Percentiles rank a stretch among this genome's conserved stretches.
phyloP scores from a whole-genome alignment of 257 asterid genomes.

The Forsythia suspensa region DNA sequence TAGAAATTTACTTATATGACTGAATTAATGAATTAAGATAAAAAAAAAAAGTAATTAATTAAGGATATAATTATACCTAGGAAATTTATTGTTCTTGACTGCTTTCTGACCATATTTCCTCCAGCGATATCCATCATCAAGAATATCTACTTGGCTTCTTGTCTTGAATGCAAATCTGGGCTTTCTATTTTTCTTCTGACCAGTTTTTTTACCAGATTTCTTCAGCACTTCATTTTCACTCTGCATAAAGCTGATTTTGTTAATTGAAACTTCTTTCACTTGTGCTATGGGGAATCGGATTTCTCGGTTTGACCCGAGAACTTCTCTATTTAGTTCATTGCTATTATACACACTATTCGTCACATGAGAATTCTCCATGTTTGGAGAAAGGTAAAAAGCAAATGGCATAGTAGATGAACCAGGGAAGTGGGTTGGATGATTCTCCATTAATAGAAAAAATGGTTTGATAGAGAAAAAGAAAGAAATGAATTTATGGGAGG shows the following conservation, averaged over 20 bases:
- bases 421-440: slow-evolving; percentile 1
- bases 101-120: slow-evolving; percentile 42
- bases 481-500: background rate
- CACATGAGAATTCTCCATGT: background rate
- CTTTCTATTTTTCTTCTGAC: slow-evolving; percentile 26
- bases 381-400: slow-evolving; percentile 5
- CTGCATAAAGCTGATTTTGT: background rate
- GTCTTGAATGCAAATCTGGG: slow-evolving; percentile 29
- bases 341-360: background rate
- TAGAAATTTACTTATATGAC: too few species aligned
- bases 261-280: background rate
- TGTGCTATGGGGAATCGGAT: background rate
- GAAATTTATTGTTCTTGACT: slow-evolving; percentile 27
- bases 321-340: slow-evolving; percentile 11
- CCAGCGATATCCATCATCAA: slow-evolving; percentile 44
- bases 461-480: too few species aligned
- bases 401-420: background rate
- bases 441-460: slow-evolving; percentile 21
- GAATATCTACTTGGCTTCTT: slow-evolving; percentile 35
- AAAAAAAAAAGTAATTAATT: too few species aligned
- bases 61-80: background rate
- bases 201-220: background rate
- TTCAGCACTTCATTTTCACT: background rate
- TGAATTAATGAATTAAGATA: too few species aligned
- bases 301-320: slow-evolving; percentile 24